phyloP scores from a whole-genome alignment of 306 rosid genomes.

The Quercus variabilis region DNA sequence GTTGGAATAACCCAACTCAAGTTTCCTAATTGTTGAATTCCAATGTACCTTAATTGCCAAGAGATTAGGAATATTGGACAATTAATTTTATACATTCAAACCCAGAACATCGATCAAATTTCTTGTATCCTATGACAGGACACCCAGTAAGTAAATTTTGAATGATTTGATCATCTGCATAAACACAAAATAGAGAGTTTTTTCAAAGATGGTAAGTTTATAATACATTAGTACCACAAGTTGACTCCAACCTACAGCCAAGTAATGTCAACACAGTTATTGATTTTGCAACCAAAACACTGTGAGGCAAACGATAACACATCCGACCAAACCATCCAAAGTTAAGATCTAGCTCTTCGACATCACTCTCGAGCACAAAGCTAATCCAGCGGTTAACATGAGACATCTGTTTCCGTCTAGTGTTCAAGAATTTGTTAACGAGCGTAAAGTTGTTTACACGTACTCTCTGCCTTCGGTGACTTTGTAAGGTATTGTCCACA shows the following conservation, averaged over 20 bases:
- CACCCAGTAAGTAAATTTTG: too few relatives aligned
- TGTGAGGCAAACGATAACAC: constrained; percentile 17
- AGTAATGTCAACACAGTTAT: constrained; percentile 12
- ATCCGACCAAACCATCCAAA: background rate
- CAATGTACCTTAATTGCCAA: too few relatives aligned
- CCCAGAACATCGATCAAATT: too few relatives aligned
- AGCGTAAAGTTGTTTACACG: constrained; percentile 19
- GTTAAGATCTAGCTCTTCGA: constrained; percentile 23
- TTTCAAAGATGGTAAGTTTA: constrained; percentile 1
- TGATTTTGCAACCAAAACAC: constrained; percentile 22
- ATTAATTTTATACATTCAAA: too few relatives aligned
- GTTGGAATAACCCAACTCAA: too few relatives aligned
- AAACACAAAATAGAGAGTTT: background rate
- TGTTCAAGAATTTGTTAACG: background rate
- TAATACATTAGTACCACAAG: background rate
- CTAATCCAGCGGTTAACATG: constrained; percentile 27
- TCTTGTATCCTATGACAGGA: too few relatives aligned
- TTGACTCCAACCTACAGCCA: constrained; percentile 6
- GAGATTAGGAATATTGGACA: too few relatives aligned
- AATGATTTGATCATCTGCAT: background rate
- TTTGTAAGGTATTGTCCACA: constrained; percentile 18
- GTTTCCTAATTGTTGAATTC: too few relatives aligned
- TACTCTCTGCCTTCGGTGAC: constrained; percentile 8
- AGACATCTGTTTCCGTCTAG: background rate
- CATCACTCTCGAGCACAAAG: constrained; percentile 18